These are phyloP conservation scores for Leucaena leucocephala DNA, from an alignment of 306 rosid species.

Conservation along the genomic window DNA sequence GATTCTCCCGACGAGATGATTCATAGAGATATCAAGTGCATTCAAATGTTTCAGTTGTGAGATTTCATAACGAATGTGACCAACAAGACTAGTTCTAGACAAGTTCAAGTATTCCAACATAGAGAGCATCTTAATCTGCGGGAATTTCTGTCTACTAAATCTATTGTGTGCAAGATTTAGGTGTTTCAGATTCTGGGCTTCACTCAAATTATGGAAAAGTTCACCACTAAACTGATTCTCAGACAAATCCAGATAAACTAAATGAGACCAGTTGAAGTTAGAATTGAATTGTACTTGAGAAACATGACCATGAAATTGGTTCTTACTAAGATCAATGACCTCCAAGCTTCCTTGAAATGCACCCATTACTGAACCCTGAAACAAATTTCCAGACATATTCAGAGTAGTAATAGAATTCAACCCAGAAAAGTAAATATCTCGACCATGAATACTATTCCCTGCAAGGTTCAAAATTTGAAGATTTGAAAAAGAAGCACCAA, in stretches of 20 bases:
- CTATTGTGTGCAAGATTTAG: slow-evolving; percentile 86
- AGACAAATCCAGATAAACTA: slow-evolving; percentile 87
- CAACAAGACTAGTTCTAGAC: slow-evolving; percentile 71
- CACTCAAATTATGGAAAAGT: slow-evolving; percentile 56
- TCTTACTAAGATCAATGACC: slow-evolving; percentile 84
- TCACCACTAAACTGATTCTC: slow-evolving; percentile 85
- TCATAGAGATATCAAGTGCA: slow-evolving; percentile 76
- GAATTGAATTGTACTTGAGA: slow-evolving; percentile 78
- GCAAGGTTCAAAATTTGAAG: slow-evolving; percentile 64
- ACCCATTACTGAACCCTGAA: slow-evolving; percentile 73
- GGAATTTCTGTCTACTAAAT: slow-evolving; percentile 70
- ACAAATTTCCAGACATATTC: slow-evolving; percentile 81
- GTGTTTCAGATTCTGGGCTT: slow-evolving; percentile 63
- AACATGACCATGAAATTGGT: slow-evolving; percentile 81
- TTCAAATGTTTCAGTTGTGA: slow-evolving; percentile 56
- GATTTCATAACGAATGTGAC: slow-evolving; percentile 68
- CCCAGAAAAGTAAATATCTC: slow-evolving; percentile 47
- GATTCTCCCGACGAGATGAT: slow-evolving; percentile 73
- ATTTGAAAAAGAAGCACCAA: slow-evolving; percentile 63
- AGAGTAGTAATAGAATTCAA: slow-evolving; percentile 64
- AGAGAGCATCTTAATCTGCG: slow-evolving; percentile 53
- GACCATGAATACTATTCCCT: slow-evolving; percentile 55
- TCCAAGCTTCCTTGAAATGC: slow-evolving; percentile 65
- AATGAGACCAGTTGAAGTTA: slow-evolving; percentile 66
- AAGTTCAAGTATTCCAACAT: slow-evolving; percentile 77